Conservation (phyloP, 371 early-diverging fungal species). For the Mortierella sp. region DNA sequence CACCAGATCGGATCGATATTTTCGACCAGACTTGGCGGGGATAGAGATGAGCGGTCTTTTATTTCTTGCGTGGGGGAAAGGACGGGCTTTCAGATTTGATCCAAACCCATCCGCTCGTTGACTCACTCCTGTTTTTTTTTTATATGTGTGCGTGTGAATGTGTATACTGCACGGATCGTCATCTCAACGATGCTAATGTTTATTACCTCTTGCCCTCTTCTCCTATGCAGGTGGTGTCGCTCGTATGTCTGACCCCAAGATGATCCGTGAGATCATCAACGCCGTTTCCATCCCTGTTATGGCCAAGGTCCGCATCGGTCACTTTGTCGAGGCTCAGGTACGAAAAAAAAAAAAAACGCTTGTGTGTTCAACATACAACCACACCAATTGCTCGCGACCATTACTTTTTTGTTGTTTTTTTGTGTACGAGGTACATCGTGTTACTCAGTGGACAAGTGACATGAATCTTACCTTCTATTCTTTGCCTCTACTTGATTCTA, state of each 20-base stretch:
- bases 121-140: not conserved
- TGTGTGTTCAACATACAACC: no score
- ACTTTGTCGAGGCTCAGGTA: conserved; percentile 95
- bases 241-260: conserved; percentile 98
- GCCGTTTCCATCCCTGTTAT: conserved; percentile 98
- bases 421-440: no score
- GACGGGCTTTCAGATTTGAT: no score
- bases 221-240: conserved; percentile 86
- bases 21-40: not conserved
- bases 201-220: not conserved
- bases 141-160: no score
- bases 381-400: no score
- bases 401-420: not conserved
- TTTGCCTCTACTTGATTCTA: conserved; percentile 51
- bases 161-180: no score
- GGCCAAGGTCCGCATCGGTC: conserved; percentile 99
- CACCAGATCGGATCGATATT: not conserved
- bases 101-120: not conserved
- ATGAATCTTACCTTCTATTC: conserved; percentile 4
- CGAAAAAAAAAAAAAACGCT: no score
- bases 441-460: no score
- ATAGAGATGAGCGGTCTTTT: not conserved
- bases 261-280: conserved; percentile 95
- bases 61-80: not conserved
- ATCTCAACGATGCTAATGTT: no score